Percentiles rank a stretch among this genome's conserved stretches.
Conservation (phyloP, 305 asterid species). For the Coffea humblotiana region DNA sequence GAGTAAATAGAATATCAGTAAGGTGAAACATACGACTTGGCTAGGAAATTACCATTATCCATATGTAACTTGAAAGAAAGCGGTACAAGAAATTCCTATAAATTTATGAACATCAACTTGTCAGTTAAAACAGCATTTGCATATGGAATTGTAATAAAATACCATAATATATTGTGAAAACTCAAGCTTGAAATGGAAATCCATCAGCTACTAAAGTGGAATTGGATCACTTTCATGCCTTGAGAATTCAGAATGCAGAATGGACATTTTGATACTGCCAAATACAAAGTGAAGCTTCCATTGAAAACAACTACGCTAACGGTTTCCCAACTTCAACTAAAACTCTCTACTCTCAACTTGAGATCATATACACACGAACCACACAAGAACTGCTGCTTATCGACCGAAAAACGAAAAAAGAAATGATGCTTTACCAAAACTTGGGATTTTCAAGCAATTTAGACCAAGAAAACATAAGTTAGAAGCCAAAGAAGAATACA, state of each 20-base stretch:
- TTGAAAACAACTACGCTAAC: neutral
- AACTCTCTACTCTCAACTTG: neutral
- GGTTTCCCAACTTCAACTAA: neutral
- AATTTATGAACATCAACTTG: neutral
- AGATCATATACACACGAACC: constrained; percentile 1
- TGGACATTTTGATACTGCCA: neutral
- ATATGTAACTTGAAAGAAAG: neutral
- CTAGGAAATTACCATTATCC: neutral
- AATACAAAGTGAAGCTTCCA: neutral
- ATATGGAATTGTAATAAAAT: neutral
- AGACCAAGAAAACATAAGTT: constrained; percentile 14
- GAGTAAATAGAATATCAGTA: neutral
- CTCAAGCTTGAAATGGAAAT: neutral
- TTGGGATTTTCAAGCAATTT: constrained; percentile 26
- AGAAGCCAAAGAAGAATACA: constrained; percentile 44
- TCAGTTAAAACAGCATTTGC: neutral
- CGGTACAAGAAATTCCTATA: neutral
- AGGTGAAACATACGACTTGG: neutral
- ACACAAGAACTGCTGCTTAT: neutral
- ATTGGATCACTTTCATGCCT: neutral
- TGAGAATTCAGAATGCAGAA: neutral
- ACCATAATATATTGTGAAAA: neutral
- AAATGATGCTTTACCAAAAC: constrained; percentile 30
- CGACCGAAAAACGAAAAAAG: constrained; percentile 2
- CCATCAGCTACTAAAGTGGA: neutral